Percentiles rank a stretch among this genome's conserved stretches.
Evolutionary conservation across 768 basidiomycete species (phyloP).

Genomic region (Cyclocybe cylindracea): DNA sequence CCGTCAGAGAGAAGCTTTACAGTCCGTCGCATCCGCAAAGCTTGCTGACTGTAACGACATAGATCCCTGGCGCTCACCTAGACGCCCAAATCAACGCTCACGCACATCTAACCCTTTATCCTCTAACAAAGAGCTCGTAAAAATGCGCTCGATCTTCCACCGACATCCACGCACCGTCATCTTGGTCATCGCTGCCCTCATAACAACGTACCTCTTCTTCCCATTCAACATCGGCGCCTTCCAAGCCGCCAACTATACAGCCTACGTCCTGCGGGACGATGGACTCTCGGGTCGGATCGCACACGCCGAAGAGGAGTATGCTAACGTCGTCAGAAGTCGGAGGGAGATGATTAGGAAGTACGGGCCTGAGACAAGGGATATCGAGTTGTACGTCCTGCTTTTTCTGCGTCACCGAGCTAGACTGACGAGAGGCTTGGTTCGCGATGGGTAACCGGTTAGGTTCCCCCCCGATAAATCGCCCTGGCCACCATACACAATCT

Average conservation of each 20-base stretch:
- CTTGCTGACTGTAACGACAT: too few species aligned
- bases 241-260: constrained; percentile 11
- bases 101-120: too few species aligned
- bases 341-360: constrained; percentile 52
- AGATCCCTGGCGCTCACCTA: too few species aligned
- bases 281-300: constrained; percentile 40
- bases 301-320: constrained; percentile 47
- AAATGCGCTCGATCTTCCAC: too few species aligned
- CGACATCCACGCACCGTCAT: constrained; percentile 53
- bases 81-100: too few species aligned
- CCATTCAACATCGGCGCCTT: constrained; percentile 28
- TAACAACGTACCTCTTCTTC: constrained; percentile 49
- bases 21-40: too few species aligned
- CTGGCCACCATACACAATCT: constrained; percentile 60
- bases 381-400: constrained; percentile 40
- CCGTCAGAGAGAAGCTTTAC: too few species aligned
- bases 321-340: constrained; percentile 40
- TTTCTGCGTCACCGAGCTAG: not conserved
- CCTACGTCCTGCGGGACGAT: constrained; percentile 25
- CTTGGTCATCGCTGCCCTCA: constrained; percentile 39
- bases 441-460: constrained; percentile 25
- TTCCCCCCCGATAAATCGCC: constrained; percentile 53
- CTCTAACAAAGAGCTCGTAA: too few species aligned
- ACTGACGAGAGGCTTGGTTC: constrained; percentile 10
- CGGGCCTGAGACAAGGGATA: constrained; percentile 50